Percentiles rank a stretch among this genome's conserved stretches.
phyloP scores from a whole-genome alignment of 148 eudicot genomes.

The Fagopyrum homotropicum region DNA sequence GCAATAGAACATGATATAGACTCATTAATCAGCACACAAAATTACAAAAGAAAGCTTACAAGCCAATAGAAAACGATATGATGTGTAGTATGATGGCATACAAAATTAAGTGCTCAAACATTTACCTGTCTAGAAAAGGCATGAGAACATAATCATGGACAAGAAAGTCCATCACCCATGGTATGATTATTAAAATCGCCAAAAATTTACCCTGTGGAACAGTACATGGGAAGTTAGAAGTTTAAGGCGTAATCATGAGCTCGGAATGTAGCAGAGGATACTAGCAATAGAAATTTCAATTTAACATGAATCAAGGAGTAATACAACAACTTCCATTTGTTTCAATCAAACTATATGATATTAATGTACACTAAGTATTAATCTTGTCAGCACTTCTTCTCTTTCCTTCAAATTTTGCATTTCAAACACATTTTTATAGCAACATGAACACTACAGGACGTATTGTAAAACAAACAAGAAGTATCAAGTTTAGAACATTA shows the following conservation, averaged over 20 bases:
- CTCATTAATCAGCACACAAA: not conserved
- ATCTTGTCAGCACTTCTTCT: not conserved
- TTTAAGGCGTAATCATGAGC: slow-evolving; percentile 5
- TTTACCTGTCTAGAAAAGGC: slow-evolving; percentile 99
- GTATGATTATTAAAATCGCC: slow-evolving; percentile 68
- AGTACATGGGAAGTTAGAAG: slow-evolving; percentile 10
- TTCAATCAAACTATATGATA: not conserved
- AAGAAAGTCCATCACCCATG: slow-evolving; percentile 82
- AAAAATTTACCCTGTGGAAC: slow-evolving; percentile 87
- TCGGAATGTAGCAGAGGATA: not conserved
- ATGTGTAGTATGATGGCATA: not conserved
- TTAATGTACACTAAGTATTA: not conserved
- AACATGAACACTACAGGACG: not conserved
- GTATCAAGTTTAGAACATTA: slow-evolving; percentile 19
- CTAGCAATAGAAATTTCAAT: not conserved
- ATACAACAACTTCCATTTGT: not conserved
- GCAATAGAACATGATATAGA: not conserved
- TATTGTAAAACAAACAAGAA: not conserved
- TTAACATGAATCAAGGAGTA: not conserved
- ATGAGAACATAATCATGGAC: slow-evolving; percentile 88
- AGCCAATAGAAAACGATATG: not conserved
- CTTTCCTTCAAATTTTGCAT: not conserved
- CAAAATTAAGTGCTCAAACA: slow-evolving; percentile 9
- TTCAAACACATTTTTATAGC: not conserved
- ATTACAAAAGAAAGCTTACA: not conserved